Base-by-base conservation (phyloP, 495 filamentous ascomycete genomes). In the Annulohypoxylon stygium region DNA sequence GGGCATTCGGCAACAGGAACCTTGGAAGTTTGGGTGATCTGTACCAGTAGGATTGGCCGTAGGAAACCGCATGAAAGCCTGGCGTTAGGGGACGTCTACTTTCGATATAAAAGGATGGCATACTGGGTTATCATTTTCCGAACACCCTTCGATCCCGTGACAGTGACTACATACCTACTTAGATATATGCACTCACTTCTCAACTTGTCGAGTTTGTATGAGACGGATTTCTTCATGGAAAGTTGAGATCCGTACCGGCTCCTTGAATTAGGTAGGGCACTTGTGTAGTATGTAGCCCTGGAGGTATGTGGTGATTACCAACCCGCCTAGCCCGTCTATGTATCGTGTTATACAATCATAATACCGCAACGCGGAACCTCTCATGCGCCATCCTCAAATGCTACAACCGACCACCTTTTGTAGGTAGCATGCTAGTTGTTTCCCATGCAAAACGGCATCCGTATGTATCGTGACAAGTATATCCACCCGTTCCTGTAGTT, bases 11-110 rank as follows among this genome's bases (percentile, higher is more conserved):
- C 50, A 33, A 26, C 47, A 71, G 37, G 58, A 51, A 53, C 41
- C 37, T 61, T 67, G 43, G 67, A 51, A 53, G 33, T 51, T 61
- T 67, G 43, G 67, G 34, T 61, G 59, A 3, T 23, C 7, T 70
- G 67, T 67, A 75, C 59, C 26, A 43, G 33, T 62, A 71, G 47
- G 26, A 68, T 64, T 54, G 39, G 67, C 45, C n/a, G 16, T 65
- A 71, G 67, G 67, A 65, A 65, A 67, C 37, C 48, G 67, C 64
- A 75, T 75, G 9, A 67, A 57, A 70, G 67, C 67, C 50, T 18
- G 67, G 72, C 67, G 72, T 75, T 75, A 37, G 25, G 66, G 67
- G 53, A 59, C 34, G 45, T 74, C 67, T 61, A 50, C 65, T 64
- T 58, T 20, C 18, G 26, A 37, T 58, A 61, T 50, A 57, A 65